A percentile compares a stretch with the other conserved stretches of the same genome.
Conservation (phyloP, 805 yeast species). For the Teunomyces cretensis region DNA sequence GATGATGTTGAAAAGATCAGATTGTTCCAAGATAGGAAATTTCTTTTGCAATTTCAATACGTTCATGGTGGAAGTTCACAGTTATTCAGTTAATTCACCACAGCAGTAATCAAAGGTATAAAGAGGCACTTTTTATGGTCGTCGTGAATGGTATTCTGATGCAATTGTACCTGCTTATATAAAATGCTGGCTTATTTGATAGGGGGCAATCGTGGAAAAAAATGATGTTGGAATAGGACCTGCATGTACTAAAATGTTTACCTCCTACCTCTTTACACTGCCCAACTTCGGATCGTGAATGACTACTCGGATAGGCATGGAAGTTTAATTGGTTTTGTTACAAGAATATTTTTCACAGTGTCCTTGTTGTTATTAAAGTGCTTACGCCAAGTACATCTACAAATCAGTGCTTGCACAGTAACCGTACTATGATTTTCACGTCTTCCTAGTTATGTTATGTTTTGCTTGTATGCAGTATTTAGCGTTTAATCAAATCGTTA, state of each 20-base stretch:
- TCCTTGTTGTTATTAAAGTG: too few species aligned
- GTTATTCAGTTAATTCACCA: background rate
- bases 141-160: background rate
- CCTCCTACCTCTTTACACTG: background rate
- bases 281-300: background rate
- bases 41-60: constrained; percentile 59
- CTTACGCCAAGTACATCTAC: too few species aligned
- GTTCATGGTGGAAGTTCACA: constrained; percentile 27
- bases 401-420: too few species aligned
- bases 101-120: background rate
- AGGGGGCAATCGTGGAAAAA: constrained; percentile 1
- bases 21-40: constrained; percentile 82
- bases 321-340: too few species aligned
- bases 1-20: constrained; percentile 79
- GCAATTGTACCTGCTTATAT: background rate
- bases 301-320: background rate
- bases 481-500: background rate
- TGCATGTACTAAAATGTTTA: background rate
- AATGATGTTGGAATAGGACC: background rate
- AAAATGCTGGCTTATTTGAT: background rate
- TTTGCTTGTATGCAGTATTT: background rate
- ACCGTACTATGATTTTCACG: too few species aligned
- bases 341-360: too few species aligned
- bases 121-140: background rate
- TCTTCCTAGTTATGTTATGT: too few species aligned